Evolutionary conservation across 2,329 filamentous ascomycete species (phyloP), one percentile per base, ranked within the genome.

Genomic region (Leptoxyphium fumago): DNA sequence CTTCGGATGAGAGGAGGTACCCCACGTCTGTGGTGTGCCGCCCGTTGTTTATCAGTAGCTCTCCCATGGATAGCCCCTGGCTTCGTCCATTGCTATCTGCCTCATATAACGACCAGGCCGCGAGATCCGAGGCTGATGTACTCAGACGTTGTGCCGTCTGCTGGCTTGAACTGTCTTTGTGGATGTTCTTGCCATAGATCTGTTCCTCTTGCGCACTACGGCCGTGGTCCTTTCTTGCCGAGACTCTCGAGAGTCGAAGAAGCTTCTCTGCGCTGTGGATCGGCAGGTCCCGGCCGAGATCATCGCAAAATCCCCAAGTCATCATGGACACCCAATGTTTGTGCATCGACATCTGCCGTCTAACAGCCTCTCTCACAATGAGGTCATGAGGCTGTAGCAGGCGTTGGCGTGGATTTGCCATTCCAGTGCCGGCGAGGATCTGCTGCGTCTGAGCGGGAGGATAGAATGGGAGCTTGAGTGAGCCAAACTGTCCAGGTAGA

Each of bases 381-480:
- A 80, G 61, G 59, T 78, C 69, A 49, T 82, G 79, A 0, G 74
- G 72, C 0, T 73, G 64, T 36, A 70, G 48, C 47, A 84, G 66
- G 51, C 29, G 46, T 36, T 46, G 46, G 13, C 38, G 50, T 39
- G 26, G 44, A 26, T 45, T 18, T 13, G 38, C 6, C 5, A 7
- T 13, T 7, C 14, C 38, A 4, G 13, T 15, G 4, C 14, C 14
- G 5, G 21, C 11, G 38, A 18, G 14, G 13, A 40, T 21, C 14
- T 40, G 38, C 17, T 14, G 14, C 11, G 13, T 11, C 7, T 17
- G 13, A 13, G 13, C 5, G 38, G 13, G 5, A 11, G 38, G 38
- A 28, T 40, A 40, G 38, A 40, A 40, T 11, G 13, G 38, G 13
- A 17, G 13, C 2, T 40, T 13, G 17, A 15, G 4, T n/a, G 34